Base-by-base conservation (phyloP, 768 basidiomycete species). In the Lepiota brunneoincarnata region DNA sequence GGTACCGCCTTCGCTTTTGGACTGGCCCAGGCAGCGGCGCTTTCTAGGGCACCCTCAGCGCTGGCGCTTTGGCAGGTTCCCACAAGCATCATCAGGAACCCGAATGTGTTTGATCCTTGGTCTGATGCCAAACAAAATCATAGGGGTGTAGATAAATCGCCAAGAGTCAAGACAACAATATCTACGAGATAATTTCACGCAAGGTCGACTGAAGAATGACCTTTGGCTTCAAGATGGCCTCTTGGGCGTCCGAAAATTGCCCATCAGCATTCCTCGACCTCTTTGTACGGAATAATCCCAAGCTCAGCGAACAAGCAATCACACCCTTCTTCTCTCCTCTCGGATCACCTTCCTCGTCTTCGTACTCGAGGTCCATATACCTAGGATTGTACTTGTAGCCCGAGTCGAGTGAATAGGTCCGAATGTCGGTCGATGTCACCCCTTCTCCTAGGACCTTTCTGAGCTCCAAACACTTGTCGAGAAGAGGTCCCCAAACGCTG, bases 371-470 rank as follows among this genome's bases (percentile, higher is more conserved):
- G 21, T 66, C 65, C 65, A 66, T 66, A 23, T 24, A 38, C 9
- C 4, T 26, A 1, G 58, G 24, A n/a, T 59, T 49, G 42, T 63
- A 67, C 5, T 10, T 9, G 0, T 42, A 24, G 5, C 58, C 58
- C 1, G 58, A 47, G 1, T 45, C 24, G 21, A 64, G 26, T 1
- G 47, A 9, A 67, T 61, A 44, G 62, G 65, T 42, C 36, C 36
- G 12, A 49, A 57, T 35, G 44, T 71, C 62, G 28, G 59, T 56
- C 15, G 67, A 66, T 35, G 61, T 67, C 28, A 69, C 55, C n/a
- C 64, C 66, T 49, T 66, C 65, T 9, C 64, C 64, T 17, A 70
- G 48, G 1, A 63, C 65, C 26, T 56, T 57, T n/a, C 63, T 64
- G 11, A 69, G 34, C 6, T 59, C 63, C 31, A 64, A 56, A n/a